Conservation (phyloP, 2,329 filamentous ascomycete species). For the Teratosphaeria destructans region DNA sequence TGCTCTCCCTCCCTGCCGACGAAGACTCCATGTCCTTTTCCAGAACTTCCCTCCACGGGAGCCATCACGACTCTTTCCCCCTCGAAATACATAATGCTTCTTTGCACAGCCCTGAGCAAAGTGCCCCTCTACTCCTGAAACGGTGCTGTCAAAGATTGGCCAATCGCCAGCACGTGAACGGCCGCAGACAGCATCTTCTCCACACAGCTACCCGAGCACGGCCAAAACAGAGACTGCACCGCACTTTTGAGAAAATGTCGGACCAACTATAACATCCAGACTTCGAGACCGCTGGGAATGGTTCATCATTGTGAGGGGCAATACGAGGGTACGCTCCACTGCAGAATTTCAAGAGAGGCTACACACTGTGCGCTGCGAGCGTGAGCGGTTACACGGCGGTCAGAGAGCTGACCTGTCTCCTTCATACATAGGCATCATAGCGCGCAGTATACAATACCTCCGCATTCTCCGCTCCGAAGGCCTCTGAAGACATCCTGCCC, state of each 20-base stretch:
- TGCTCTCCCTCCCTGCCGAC: neutral
- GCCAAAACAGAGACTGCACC: neutral
- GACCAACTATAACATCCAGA: neutral
- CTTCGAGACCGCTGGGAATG: neutral
- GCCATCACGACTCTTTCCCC: neutral
- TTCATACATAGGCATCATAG: conserved; percentile 1
- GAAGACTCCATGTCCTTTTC: neutral
- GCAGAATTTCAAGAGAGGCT: neutral
- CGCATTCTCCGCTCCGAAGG: neutral
- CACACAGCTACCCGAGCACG: neutral
- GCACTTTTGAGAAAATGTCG: neutral
- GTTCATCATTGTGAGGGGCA: neutral
- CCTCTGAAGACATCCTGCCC: neutral
- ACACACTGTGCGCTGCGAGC: neutral
- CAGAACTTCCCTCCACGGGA: neutral
- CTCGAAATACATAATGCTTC: neutral
- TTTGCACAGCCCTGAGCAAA: neutral
- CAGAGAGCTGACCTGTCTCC: neutral
- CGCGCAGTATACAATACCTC: neutral
- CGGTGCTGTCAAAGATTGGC: neutral
- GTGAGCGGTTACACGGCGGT: neutral
- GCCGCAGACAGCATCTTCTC: neutral
- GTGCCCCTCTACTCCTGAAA: neutral
- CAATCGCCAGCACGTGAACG: neutral
- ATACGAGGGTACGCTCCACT: neutral